These are phyloP conservation scores for Lactarius psammicola DNA, from an alignment of 768 basidiomycete genomes.

Conservation along the genomic window DNA sequence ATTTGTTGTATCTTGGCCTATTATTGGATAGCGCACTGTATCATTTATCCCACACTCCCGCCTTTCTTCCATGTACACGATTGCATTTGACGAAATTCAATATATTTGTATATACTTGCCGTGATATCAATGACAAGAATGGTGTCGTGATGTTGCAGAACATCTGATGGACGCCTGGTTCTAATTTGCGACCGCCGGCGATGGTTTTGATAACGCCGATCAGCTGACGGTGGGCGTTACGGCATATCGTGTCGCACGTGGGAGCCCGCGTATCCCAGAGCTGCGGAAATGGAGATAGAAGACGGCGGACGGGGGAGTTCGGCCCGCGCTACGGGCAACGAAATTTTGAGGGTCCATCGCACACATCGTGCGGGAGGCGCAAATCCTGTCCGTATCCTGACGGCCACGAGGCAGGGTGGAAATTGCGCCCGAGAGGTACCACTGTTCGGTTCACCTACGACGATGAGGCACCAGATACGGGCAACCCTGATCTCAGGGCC, in stretches of 20 bases:
- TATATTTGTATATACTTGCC: slow-evolving; percentile 30
- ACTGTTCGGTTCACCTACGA: neutral
- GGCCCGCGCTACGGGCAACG: neutral
- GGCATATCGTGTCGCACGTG: slow-evolving; percentile 12
- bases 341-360: neutral
- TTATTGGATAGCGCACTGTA: slow-evolving; percentile 25
- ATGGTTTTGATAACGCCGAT: slow-evolving; percentile 12
- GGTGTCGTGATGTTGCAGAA: slow-evolving; percentile 10
- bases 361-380: neutral
- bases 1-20: slow-evolving; percentile 20
- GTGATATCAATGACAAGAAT: slow-evolving; percentile 5
- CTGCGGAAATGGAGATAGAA: slow-evolving; percentile 7
- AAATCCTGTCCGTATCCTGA: neutral
- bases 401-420: neutral
- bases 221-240: slow-evolving; percentile 21
- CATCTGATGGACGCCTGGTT: slow-evolving; percentile 14
- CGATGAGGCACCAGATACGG: slow-evolving; percentile 1
- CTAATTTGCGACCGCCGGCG: slow-evolving; percentile 9
- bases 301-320: neutral
- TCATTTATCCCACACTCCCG: slow-evolving; percentile 22
- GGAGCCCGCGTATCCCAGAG: slow-evolving; percentile 4
- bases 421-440: neutral
- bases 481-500: neutral
- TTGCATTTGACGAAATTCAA: slow-evolving; percentile 12
- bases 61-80: slow-evolving; percentile 16